These are phyloP conservation scores for Gossypium trilobum DNA, from an alignment of 441 rosid species.

Conservation along the genomic window DNA sequence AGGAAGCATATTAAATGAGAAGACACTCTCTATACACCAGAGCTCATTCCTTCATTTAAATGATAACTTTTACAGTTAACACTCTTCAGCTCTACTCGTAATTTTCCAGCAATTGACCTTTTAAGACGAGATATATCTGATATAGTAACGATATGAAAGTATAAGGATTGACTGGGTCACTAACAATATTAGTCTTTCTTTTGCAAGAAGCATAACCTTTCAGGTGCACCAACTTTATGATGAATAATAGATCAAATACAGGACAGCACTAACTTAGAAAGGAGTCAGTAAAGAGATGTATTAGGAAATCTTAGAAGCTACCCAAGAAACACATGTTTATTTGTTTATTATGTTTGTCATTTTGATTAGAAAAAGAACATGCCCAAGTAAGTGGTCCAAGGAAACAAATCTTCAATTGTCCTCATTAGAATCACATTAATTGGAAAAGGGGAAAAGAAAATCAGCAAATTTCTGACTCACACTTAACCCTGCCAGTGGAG, in stretches of 20 bases:
- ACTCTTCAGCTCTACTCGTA: not conserved
- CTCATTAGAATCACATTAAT: not conserved
- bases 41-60: not conserved
- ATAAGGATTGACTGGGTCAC: not conserved
- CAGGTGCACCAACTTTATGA: not conserved
- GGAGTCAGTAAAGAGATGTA: not conserved
- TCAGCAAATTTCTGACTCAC: slow-evolving; percentile 28
- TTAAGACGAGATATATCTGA: not conserved
- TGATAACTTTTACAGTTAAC: not conserved
- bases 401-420: not conserved
- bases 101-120: not conserved
- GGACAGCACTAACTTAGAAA: not conserved
- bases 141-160: not conserved
- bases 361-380: not conserved
- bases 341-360: slow-evolving; percentile 2
- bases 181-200: not conserved
- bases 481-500: slow-evolving; percentile 55
- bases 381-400: not conserved
- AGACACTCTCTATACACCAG: not conserved
- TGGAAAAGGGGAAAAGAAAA: not conserved
- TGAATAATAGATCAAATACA: not conserved
- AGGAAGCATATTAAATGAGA: not conserved
- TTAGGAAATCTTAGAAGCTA: slow-evolving; percentile 4
- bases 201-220: not conserved
- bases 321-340: not conserved